Evolutionary conservation across 371 early-diverging fungal species (phyloP).

Genomic region (Mortierella sp.): DNA sequence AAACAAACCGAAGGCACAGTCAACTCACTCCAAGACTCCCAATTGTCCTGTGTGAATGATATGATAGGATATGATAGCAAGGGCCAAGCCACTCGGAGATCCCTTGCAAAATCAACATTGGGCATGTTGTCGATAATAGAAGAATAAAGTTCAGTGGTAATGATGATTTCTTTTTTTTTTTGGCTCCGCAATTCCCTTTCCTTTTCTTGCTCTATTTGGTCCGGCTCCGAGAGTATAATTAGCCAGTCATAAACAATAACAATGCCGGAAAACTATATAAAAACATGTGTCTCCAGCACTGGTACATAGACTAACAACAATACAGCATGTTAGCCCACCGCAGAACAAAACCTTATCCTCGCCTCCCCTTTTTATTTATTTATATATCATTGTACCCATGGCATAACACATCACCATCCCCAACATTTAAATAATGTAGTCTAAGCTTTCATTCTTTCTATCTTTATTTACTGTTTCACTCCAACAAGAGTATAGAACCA

Average conservation of each 20-base stretch:
- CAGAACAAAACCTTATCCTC: neutral
- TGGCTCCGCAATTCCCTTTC: neutral
- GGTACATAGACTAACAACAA: neutral
- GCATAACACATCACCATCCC: no score
- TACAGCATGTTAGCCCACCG: no score
- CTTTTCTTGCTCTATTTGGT: slow-evolving; percentile 2
- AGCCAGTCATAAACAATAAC: neutral
- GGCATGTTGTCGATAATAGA: neutral
- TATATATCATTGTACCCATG: no score
- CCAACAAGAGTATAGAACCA: neutral
- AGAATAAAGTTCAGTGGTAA: neutral
- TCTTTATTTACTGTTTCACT: neutral
- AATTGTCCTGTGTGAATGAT: neutral
- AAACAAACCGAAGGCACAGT: neutral
- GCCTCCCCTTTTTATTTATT: neutral
- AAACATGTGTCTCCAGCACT: neutral
- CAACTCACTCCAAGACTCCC: neutral
- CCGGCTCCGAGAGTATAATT: neutral
- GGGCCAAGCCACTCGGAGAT: slow-evolving; percentile 24
- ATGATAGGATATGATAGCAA: neutral
- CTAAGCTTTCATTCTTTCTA: neutral
- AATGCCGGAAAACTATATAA: neutral
- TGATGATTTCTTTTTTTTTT: neutral
- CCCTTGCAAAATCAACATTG: neutral
- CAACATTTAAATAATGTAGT: no score